Evolutionary conservation across 306 rosid species (phyloP), one percentile per base, ranked within the genome.

Genomic region (Leucaena leucocephala): DNA sequence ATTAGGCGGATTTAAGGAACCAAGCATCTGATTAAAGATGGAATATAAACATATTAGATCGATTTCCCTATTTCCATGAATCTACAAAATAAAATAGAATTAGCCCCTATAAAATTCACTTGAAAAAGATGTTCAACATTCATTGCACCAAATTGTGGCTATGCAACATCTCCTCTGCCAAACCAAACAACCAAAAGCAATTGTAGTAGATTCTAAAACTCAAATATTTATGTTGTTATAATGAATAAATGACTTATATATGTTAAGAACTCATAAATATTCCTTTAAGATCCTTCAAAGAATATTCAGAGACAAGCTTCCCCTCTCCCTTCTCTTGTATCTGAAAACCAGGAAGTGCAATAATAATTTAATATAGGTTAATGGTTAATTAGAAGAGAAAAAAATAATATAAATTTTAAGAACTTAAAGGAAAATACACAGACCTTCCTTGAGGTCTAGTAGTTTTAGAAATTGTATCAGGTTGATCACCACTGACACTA

Each of bases 401-500:
- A n/a, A 19, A 4, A 17, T 40, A 35, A 44, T 40, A 12, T 39
- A 75, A 38, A 57, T 68, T 48, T 22, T 52, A 42, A 9, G 46
- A 15, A 27, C 12, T 71, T 14, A 75, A 49, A 13, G 40, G 57
- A 57, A 78, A 74, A 14, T 5, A 42, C 54, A 70, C 91, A 59
- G 19, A 96, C 99, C 99, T 93, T 84, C 99, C 99, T 73, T 91
- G 97, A 8, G 98, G 97, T 68, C 98, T 88, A 52, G 99, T 91
- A 78, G 84, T 58, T 83, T 88, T 96, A 61, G 82, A 75, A 63
- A 84, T 86, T 22, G 84, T 71, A 50, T 63, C 89, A 75, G 71
- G 40, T 72, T 76, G 42, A 8, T 82, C 89, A 45, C 75, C 71
- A 3, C 81, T 46, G 64, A 80, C 87, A 74, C 79, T 82, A 4